phyloP scores from a whole-genome alignment of 768 basidiomycete genomes.

The Boletus tomentosulus region DNA sequence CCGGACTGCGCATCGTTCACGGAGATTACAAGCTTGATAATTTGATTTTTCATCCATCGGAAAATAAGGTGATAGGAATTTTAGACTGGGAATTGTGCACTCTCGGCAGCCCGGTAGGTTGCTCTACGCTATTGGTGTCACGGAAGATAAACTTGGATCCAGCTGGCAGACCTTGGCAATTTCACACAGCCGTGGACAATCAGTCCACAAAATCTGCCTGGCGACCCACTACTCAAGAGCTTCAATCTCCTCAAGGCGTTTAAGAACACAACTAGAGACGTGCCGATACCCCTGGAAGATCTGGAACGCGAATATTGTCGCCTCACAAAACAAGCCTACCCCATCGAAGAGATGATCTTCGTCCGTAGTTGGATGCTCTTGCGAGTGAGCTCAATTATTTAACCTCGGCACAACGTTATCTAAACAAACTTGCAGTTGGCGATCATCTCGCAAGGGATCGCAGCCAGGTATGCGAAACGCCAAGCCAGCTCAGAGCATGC shows the following conservation, averaged over 20 bases:
- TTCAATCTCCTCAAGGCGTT: constrained; percentile 46
- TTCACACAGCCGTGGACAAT: constrained; percentile 82
- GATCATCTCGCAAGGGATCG: constrained; percentile 86
- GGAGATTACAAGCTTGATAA: constrained; percentile 99
- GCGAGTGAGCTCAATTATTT: constrained; percentile 44
- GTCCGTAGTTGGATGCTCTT: constrained; percentile 85
- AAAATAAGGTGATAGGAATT: constrained; percentile 91
- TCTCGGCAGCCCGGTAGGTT: constrained; percentile 79
- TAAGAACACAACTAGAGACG: constrained; percentile 54
- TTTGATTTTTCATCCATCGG: constrained; percentile 87
- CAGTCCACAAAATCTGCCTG: constrained; percentile 39
- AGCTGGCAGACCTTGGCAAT: constrained; percentile 89
- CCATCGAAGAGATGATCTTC: constrained; percentile 75
- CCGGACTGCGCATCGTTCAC: constrained; percentile 84
- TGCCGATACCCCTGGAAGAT: constrained; percentile 63
- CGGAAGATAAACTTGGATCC: background rate
- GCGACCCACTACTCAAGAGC: constrained; percentile 12
- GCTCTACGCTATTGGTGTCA: background rate
- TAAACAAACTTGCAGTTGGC: constrained; percentile 45
- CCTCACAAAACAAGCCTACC: constrained; percentile 61
- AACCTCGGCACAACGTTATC: background rate
- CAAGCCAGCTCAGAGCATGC: constrained; percentile 89
- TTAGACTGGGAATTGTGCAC: constrained; percentile 98
- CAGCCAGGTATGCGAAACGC: constrained; percentile 76
- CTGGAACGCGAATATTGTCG: constrained; percentile 82